Conservation (phyloP, 2,329 filamentous ascomycete species). For the Hirsutella minnesotensis region DNA sequence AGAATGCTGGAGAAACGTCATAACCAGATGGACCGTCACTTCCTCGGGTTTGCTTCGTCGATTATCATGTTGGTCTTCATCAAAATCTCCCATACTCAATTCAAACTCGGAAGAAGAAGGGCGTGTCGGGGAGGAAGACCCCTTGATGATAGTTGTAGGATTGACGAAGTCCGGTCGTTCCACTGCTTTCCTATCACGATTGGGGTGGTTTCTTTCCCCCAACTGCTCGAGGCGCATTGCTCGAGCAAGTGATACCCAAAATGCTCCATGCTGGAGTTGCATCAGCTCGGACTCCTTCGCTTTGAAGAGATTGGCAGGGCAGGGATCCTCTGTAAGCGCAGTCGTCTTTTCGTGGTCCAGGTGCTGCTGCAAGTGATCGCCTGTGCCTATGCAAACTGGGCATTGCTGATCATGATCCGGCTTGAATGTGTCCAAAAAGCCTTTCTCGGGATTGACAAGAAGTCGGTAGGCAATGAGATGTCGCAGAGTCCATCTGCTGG, state of each 20-base stretch:
- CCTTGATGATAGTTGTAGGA: no score
- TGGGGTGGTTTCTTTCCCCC: neutral
- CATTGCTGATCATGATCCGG: neutral
- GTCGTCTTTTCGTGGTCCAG: neutral
- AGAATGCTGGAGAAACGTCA: neutral
- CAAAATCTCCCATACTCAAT: neutral
- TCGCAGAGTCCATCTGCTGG: slow-evolving; percentile 1
- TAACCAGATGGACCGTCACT: neutral
- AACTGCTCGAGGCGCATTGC: neutral
- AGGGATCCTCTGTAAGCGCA: neutral
- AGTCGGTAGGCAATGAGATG: slow-evolving; percentile 1
- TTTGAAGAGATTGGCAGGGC: neutral
- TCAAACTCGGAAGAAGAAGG: neutral
- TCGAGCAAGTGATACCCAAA: neutral
- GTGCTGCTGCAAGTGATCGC: neutral
- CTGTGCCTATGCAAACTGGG: neutral
- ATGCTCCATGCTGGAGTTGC: neutral
- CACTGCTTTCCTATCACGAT: neutral
- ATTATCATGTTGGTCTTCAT: neutral
- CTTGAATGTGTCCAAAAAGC: neutral
- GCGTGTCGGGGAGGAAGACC: no score
- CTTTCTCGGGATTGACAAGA: slow-evolving; percentile 1
- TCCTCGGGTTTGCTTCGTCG: neutral
- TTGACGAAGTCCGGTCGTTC: no score
- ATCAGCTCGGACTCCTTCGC: neutral